Evolutionary conservation across 768 basidiomycete genomes (phyloP).

Genomic region (Lentinus brumalis): DNA sequence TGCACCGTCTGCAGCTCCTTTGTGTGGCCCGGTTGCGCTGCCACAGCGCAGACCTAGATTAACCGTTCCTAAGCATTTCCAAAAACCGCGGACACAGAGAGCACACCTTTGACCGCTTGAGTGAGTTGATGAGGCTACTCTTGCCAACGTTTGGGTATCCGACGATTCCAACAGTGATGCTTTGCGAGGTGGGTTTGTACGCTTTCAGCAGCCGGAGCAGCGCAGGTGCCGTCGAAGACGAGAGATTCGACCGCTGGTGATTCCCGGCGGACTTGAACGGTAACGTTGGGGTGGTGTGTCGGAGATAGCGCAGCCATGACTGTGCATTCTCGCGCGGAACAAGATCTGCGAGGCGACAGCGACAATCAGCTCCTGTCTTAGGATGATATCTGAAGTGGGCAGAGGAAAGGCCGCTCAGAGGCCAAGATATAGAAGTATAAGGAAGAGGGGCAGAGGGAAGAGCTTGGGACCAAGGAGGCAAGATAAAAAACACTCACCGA

Average conservation of each 20-base stretch:
- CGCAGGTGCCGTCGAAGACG: conserved; percentile 72
- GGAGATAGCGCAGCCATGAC: conserved; percentile 88
- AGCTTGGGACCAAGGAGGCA: no score
- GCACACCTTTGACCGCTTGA: conserved; percentile 78
- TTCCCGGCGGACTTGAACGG: conserved; percentile 85
- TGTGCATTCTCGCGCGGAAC: conserved; percentile 88
- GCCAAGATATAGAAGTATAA: no score
- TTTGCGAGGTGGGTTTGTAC: conserved; percentile 70
- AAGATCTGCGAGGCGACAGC: conserved; percentile 57
- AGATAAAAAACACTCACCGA: conserved; percentile 56
- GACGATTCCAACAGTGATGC: conserved; percentile 86
- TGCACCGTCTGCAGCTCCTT: conserved; percentile 89
- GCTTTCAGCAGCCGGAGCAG: conserved; percentile 83
- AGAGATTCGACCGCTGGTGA: conserved; percentile 79
- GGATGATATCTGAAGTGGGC: no score
- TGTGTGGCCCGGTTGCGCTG: conserved; percentile 93
- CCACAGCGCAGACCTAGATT: conserved; percentile 83
- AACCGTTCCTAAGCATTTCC: no score
- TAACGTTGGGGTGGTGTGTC: conserved; percentile 89
- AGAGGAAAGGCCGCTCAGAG: no score
- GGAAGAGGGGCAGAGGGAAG: no score
- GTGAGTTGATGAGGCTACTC: conserved; percentile 89
- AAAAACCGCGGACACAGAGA: no score
- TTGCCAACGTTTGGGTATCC: conserved; percentile 99
- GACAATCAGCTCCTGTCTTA: no score